Base-by-base conservation (phyloP, 2,329 filamentous ascomycete species). In the Beauveria sp. region DNA sequence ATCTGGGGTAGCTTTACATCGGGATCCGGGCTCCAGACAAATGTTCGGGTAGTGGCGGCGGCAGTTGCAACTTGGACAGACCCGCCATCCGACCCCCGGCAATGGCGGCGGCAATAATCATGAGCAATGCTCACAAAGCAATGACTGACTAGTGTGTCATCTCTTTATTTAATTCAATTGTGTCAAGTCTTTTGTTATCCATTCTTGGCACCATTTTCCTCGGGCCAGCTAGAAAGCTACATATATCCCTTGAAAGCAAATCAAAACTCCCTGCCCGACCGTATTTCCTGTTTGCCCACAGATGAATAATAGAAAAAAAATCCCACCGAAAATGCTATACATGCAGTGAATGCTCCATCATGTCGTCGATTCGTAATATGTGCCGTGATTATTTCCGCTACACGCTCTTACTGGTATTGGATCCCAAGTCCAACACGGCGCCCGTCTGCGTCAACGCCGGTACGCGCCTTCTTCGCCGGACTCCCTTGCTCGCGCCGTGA, bases 361-460 rank as follows among this genome's bases (percentile, higher is more conserved):
- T 43, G 37, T 40, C 30, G 24, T 47, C n/a, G 8, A 53, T 34
- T 59, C 57, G 37, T 59, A 26, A 59, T 28, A 44, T 30, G 37
- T 26, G 22, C 22, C 44, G 47, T 56, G 26, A 51, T 26, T 5
- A 10, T 14, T 14, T n/a, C 24, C 16, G 8, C 22, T 37, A 14
- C 4, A n/a, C 9, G 8, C 30, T 9, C 54, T 68, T 69, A 62
- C 56, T 74, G 67, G 62, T 82, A 81, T 62, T 80, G 78, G 63
- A 85, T 84, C 2, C 81, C 82, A 43, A 84, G 68, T 0, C 82
- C 82, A 16, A 84, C 74, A 5, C 74, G 70, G 14, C 72, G 68
- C 14, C 69, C 70, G 1, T 76, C 72, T 34, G 77, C 76, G 18
- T 70, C 71, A 1, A 73, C 75, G 14, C 74, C 77, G 18, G 79